Conservation (phyloP, 768 basidiomycete species). For the Tylopilus subfusipes region DNA sequence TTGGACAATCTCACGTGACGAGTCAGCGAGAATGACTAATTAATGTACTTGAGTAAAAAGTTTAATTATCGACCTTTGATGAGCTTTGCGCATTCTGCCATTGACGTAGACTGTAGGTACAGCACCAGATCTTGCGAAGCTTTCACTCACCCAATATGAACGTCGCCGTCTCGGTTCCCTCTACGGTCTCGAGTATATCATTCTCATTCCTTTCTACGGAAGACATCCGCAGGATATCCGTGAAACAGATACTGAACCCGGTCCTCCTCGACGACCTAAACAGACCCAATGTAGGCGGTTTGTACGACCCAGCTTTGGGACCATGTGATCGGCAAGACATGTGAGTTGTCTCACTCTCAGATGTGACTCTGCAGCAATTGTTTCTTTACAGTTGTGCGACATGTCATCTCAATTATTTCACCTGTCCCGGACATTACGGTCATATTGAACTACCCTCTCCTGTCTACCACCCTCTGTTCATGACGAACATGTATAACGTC, state of each 20-base stretch:
- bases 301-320: constrained; percentile 95
- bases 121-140: neutral
- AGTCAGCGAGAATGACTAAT: constrained; percentile 4
- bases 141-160: constrained; percentile 56
- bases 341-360: constrained; percentile 46
- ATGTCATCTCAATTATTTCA: constrained; percentile 88
- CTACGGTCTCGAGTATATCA: constrained; percentile 77
- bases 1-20: constrained; percentile 14
- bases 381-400: constrained; percentile 72
- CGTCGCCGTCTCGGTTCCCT: constrained; percentile 84
- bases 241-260: constrained; percentile 94
- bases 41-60: constrained; percentile 11
- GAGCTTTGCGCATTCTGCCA: neutral
- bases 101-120: neutral
- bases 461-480: constrained; percentile 95
- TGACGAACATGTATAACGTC: constrained; percentile 84
- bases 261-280: constrained; percentile 91
- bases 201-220: constrained; percentile 90
- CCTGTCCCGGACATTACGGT: constrained; percentile 97
- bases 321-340: constrained; percentile 87
- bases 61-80: constrained; percentile 1
- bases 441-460: constrained; percentile 96
- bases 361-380: constrained; percentile 3
- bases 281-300: constrained; percentile 83
- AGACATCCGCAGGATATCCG: constrained; percentile 91